phyloP scores from a whole-genome alignment of 2,329 filamentous ascomycete genomes.

The Catunica adiposa region DNA sequence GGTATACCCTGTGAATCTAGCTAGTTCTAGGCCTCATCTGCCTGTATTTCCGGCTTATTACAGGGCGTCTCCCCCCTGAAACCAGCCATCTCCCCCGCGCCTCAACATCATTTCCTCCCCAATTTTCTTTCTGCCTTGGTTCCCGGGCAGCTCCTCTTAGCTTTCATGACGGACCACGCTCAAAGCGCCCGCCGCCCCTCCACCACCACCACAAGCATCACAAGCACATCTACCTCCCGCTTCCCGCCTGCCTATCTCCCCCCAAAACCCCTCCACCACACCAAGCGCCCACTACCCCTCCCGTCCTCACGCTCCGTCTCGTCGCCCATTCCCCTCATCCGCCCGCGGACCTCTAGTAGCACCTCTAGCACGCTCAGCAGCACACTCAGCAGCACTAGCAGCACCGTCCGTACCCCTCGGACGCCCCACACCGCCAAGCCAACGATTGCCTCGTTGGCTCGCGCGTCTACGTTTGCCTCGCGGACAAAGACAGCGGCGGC shows the following conservation, averaged over 20 bases:
- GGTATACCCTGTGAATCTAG: too few relatives aligned
- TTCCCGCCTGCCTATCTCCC: constrained; percentile 7
- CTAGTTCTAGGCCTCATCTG: too few relatives aligned
- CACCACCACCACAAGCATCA: too few relatives aligned
- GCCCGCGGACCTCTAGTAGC: neutral
- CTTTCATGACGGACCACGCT: constrained; percentile 13
- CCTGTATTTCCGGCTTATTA: too few relatives aligned
- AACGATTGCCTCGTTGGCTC: constrained; percentile 11
- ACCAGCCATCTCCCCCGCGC: neutral
- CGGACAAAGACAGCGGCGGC: constrained; percentile 2
- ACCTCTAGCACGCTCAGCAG: neutral
- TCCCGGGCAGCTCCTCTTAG: constrained; percentile 12
- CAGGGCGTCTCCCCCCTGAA: neutral
- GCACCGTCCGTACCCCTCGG: neutral
- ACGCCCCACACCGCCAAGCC: constrained; percentile 5
- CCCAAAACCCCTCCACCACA: neutral
- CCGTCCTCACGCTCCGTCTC: constrained; percentile 9
- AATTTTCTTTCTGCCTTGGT: constrained; percentile 13
- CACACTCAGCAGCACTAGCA: neutral
- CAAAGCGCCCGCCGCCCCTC: neutral
- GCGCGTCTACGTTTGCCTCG: constrained; percentile 8
- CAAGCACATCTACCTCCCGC: too few relatives aligned
- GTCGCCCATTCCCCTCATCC: constrained; percentile 7
- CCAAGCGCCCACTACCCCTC: neutral
- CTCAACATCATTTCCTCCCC: too few relatives aligned